A percentile compares a stretch with the other conserved stretches of the same genome.
phyloP scores from a whole-genome alignment of 768 basidiomycete genomes.

The Boletus reticuloceps region DNA sequence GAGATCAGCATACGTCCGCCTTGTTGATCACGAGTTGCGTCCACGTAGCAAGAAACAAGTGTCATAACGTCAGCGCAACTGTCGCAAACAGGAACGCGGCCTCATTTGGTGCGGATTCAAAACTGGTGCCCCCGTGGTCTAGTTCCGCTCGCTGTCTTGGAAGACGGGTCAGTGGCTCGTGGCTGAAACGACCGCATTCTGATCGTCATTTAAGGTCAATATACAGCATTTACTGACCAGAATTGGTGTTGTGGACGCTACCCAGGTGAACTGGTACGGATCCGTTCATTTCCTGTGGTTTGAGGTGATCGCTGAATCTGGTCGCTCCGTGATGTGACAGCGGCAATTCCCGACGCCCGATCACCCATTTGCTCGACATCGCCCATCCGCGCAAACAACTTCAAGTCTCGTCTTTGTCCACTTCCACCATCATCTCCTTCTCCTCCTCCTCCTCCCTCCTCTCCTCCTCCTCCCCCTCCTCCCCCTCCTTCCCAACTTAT shows the following conservation, averaged over 20 bases:
- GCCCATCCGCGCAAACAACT: constrained; percentile 28
- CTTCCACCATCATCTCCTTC: constrained; percentile 24
- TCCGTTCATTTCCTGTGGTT: constrained; percentile 19
- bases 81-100: neutral
- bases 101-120: neutral
- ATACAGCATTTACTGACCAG: too few relatives aligned
- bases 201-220: constrained; percentile 7
- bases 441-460: constrained; percentile 31
- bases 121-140: neutral
- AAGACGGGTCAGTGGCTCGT: constrained; percentile 18
- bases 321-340: constrained; percentile 38
- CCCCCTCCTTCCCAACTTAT: constrained; percentile 37
- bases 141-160: constrained; percentile 5
- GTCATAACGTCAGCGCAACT: constrained; percentile 11
- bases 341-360: constrained; percentile 58
- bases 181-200: constrained; percentile 15
- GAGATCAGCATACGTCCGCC: neutral
- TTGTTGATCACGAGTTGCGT: neutral
- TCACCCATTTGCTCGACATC: constrained; percentile 46
- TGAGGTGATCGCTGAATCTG: constrained; percentile 39
- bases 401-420: constrained; percentile 33
- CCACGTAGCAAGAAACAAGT: constrained; percentile 11
- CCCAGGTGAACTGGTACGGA: constrained; percentile 26
- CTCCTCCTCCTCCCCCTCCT: constrained; percentile 30
- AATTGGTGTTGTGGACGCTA: too few relatives aligned